Evolutionary conservation across 306 rosid species (phyloP).

Genomic region (Casuarina equisetifolia): DNA sequence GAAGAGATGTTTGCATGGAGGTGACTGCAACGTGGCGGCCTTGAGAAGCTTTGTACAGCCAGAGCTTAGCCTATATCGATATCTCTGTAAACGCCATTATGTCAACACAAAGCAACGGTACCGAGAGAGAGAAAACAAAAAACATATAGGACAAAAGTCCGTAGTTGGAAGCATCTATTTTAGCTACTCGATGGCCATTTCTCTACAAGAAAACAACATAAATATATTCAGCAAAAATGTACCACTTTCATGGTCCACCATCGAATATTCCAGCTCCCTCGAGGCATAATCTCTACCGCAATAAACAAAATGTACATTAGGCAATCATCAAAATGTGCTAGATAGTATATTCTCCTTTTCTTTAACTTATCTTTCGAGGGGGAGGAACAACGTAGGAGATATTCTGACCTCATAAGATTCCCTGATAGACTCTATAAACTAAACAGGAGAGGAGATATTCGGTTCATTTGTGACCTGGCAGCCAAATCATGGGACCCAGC

Average conservation of each 20-base stretch:
- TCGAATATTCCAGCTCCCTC: conserved; percentile 48
- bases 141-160: conserved; percentile 23
- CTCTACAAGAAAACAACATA: conserved; percentile 17
- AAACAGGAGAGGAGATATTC: conserved; percentile 18
- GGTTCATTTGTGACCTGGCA: conserved; percentile 19
- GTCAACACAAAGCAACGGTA: conserved; percentile 1
- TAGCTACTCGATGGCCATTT: neutral
- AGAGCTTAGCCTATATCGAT: neutral
- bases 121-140: neutral
- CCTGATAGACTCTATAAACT: neutral
- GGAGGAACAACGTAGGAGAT: conserved; percentile 21
- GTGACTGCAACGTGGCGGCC: conserved; percentile 22
- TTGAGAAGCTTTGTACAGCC: conserved; percentile 20
- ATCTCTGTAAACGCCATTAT: conserved; percentile 4
- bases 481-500: neutral
- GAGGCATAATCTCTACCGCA: conserved; percentile 19
- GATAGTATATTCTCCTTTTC: conserved; percentile 46
- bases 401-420: conserved; percentile 46
- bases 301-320: neutral
- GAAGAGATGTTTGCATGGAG: conserved; percentile 20
- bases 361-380: conserved; percentile 45
- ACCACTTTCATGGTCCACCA: conserved; percentile 28
- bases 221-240: neutral
- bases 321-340: conserved; percentile 33
- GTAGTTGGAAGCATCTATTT: neutral